Base-by-base conservation (phyloP, 139 green algal genomes). In the Monoraphidium neglectum region DNA sequence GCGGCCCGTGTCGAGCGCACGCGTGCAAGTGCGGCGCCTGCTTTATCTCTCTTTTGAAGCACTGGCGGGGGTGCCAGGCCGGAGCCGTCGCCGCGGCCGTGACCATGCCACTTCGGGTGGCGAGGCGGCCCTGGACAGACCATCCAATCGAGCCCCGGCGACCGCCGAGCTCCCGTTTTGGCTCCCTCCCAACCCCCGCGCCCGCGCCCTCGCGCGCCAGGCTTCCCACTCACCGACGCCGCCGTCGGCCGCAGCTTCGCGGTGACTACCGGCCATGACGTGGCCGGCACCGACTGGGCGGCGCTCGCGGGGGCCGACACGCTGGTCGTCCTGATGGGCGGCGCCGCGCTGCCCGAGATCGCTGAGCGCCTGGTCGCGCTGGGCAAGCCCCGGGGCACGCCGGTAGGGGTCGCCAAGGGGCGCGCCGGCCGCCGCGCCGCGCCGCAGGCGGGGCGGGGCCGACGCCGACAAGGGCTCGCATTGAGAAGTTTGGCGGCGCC, bases 301-400 rank as follows among this genome's bases (percentile, higher is more conserved):
- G 76, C 76, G 0, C 82, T 92, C 28, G 62, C 46, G 1, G 54
- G 35, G 1, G 75, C 90, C 1, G 84, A 90, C 59, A 93, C 89
- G 0, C 74, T 93, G 38, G 90, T 93, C n/a, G 37, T 95, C 23
- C 77, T 96, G 6, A 96, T 96, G 92, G 88, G 62, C 0, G 90
- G 79, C 2, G 70, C 47, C 10, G 68, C n/a, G 23, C 60, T 95
- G 68, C 35, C 40, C 0, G 8, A 8, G 30, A 83, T 93, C 28
- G 72, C 77, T 30, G 26, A 77, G 36, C 53, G 57, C 40, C 78
- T 94, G 62, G 13, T 36, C 3, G 49, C 46, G 26, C 67, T 71
- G 2, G 80, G 74, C 75, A 82, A 80, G 86, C 21, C 49, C 2
- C 5, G 46, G 2, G 18, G 72, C 36, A 87, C 74, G 5, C 77